Percentiles rank a stretch among this genome's conserved stretches.
phyloP scores from a whole-genome alignment of 2,329 filamentous ascomycete genomes.

The Fusarium tuaranense region DNA sequence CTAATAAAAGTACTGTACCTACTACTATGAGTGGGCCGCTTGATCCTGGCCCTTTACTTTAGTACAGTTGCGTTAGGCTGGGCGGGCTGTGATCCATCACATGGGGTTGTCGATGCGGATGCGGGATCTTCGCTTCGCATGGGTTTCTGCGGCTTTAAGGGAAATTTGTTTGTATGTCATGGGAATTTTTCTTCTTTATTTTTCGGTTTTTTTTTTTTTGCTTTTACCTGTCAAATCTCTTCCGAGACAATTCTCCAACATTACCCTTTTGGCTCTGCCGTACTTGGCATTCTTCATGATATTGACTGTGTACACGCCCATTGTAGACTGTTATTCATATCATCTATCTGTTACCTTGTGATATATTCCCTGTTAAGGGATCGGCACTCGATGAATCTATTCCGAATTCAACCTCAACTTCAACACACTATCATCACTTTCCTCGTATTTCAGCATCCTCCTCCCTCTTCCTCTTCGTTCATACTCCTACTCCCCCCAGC shows the following conservation, averaged over 20 bases:
- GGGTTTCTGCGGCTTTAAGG: conserved; percentile 16
- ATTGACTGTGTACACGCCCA: not conserved
- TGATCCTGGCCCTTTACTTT: not conserved
- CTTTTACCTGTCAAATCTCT: not conserved
- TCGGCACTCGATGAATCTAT: not conserved
- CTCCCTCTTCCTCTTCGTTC: not conserved
- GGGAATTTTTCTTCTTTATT: not conserved
- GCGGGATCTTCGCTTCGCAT: conserved; percentile 19
- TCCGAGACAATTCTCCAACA: not conserved
- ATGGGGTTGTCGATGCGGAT: conserved; percentile 16
- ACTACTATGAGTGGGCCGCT: conserved; percentile 14
- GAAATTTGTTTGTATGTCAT: not conserved
- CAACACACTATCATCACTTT: conserved; percentile 5
- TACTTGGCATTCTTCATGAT: not conserved
- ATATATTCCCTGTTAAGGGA: not conserved
- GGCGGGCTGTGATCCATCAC: conserved; percentile 21
- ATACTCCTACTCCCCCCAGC: conserved; percentile 6
- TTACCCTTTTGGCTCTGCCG: not conserved
- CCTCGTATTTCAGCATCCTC: not conserved
- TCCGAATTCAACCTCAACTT: not conserved
- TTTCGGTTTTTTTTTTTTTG: not conserved
- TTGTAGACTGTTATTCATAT: not conserved
- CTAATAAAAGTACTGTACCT: too few species aligned
- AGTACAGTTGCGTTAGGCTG: conserved; percentile 4
- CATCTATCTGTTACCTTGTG: not conserved